phyloP scores from a whole-genome alignment of 371 early-diverging fungal species.

The Dinochytrium kinnereticum region DNA sequence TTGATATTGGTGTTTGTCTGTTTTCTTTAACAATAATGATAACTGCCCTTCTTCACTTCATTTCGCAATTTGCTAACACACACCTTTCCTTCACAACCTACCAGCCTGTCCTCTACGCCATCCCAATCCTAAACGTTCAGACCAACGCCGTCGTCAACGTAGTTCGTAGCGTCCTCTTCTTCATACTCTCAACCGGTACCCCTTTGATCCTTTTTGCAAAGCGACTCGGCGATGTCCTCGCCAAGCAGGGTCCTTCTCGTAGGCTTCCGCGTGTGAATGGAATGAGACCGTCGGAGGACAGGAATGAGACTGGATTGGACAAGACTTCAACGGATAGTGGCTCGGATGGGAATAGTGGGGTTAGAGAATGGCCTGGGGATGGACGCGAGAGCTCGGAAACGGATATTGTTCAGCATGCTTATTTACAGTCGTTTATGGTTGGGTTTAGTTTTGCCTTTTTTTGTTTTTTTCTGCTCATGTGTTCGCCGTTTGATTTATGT shows the following conservation, averaged over 20 bases:
- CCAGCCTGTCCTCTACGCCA: slow-evolving; percentile 17
- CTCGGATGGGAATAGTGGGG: background rate
- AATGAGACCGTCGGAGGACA: background rate
- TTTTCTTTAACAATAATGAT: background rate
- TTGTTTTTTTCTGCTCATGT: background rate
- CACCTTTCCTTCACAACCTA: too few species aligned
- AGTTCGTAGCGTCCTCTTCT: slow-evolving; percentile 7
- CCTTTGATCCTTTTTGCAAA: slow-evolving; percentile 14
- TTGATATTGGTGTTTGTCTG: background rate
- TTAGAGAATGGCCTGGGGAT: background rate
- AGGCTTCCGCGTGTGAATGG: background rate
- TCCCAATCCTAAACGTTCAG: background rate
- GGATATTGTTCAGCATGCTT: background rate
- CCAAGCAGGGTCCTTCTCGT: background rate
- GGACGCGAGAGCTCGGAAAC: background rate
- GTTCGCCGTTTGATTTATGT: too few species aligned
- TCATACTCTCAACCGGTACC: slow-evolving; percentile 8
- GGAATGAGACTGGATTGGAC: background rate
- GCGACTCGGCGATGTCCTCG: slow-evolving; percentile 9
- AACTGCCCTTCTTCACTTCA: background rate
- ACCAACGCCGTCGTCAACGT: slow-evolving; percentile 9
- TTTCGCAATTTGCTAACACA: too few species aligned
- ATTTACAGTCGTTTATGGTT: slow-evolving; percentile 2
- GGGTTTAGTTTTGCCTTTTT: background rate
- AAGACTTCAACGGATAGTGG: background rate